Evolutionary conservation across 169 alveolate species (phyloP).

Genomic region (Miamiensis avidus): DNA sequence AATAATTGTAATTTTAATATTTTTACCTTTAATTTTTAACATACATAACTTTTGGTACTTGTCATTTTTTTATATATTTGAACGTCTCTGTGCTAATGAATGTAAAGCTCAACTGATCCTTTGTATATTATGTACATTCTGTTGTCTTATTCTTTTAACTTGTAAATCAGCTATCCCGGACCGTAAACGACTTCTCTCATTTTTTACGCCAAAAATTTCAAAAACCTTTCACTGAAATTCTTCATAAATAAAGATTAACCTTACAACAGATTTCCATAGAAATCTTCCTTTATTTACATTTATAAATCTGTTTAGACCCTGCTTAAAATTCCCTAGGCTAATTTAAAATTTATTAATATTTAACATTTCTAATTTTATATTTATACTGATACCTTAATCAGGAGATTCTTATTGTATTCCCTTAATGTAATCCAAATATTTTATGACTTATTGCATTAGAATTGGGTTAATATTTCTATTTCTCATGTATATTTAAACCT

Average conservation of each 20-base stretch:
- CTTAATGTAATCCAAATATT: not conserved
- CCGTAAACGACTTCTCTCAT: not conserved
- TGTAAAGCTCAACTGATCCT: not conserved
- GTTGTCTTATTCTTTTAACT: not conserved
- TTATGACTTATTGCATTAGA: not conserved
- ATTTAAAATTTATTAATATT: too few relatives aligned
- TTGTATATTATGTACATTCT: not conserved
- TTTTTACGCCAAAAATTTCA: not conserved
- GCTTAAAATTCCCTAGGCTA: not conserved
- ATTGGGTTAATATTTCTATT: not conserved
- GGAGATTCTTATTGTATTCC: not conserved
- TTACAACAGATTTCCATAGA: slow-evolving; percentile 3
- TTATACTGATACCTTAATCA: not conserved
- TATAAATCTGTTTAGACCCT: not conserved
- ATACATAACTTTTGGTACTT: not conserved
- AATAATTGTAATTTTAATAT: too few relatives aligned
- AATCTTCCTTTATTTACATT: slow-evolving; percentile 3
- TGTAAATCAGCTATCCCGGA: not conserved
- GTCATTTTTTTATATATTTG: not conserved
- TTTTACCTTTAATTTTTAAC: not conserved
- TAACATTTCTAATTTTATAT: slow-evolving; percentile 1
- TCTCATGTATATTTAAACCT: not conserved
- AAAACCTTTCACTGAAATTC: not conserved
- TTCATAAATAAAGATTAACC: not conserved
- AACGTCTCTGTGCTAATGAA: not conserved